These are phyloP conservation scores for Ceratorhiza oryzae-sativae DNA, from an alignment of 1,284 basidiomycete species.

Conservation along the genomic window DNA sequence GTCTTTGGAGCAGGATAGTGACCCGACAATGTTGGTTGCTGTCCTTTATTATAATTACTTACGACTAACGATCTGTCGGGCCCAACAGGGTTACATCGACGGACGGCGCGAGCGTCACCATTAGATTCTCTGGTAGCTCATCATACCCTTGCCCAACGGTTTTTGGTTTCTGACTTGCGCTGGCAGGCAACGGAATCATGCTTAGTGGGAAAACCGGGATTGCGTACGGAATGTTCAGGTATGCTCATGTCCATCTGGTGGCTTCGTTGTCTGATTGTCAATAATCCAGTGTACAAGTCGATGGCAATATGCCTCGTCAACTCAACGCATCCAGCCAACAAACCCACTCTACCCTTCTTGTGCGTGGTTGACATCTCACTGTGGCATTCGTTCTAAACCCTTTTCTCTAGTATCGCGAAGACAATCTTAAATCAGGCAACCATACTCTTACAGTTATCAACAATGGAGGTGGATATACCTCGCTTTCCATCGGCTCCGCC, in stretches of 20 bases:
- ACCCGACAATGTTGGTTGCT: conserved; percentile 12
- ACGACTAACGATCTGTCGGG: not conserved
- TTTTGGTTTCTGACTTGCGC: not conserved
- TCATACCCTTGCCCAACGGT: not conserved
- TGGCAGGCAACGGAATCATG: conserved; percentile 13
- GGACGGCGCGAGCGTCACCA: conserved; percentile 21
- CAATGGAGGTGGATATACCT: not conserved
- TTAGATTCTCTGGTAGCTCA: conserved; percentile 9
- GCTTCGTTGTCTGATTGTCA: not conserved
- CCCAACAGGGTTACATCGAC: conserved; percentile 17
- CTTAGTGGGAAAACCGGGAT: conserved; percentile 17
- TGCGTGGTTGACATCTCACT: not conserved
- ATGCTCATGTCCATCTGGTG: not conserved
- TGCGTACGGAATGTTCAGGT: conserved; percentile 25
- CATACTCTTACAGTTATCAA: conserved; percentile 23
- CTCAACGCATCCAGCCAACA: conserved; percentile 24
- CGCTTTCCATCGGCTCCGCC: conserved; percentile 17
- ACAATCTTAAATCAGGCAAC: conserved; percentile 9
- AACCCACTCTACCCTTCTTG: conserved; percentile 20
- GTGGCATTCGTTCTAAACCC: not conserved
- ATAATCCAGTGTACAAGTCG: conserved; percentile 16
- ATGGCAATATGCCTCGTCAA: not conserved
- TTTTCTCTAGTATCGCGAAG: conserved; percentile 20
- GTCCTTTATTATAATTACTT: not conserved
- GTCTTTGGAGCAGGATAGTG: conserved; percentile 6